Evolutionary conservation across 768 basidiomycete species (phyloP), one percentile per base, ranked within the genome.

Genomic region (Termitomyces sp.): DNA sequence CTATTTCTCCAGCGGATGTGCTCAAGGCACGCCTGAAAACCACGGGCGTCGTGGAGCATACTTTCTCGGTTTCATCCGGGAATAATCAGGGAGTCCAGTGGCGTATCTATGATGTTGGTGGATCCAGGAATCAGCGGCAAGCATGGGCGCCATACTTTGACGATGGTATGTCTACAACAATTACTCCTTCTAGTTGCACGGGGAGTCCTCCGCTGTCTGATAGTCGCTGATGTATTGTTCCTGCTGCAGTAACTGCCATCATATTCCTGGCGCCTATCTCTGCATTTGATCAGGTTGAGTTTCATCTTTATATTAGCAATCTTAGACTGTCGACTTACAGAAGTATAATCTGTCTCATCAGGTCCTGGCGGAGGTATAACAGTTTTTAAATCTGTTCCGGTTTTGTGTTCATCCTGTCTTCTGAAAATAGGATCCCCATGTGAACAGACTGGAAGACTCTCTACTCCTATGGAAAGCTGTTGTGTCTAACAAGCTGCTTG

Each of bases 111-210:
- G 91, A 93, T 67, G 91, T 93, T 16, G 91, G 91, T 55, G 91
- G 91, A 22, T 81, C 90, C 32, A 81, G 86, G 57, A 87, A 86
- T 67, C 90, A 92, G 71, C 83, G 92, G 54, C 86, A 89, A 60
- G 89, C 90, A 1, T 94, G 91, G 91, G 89, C 89, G 13, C 91
- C 92, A 5, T 94, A 91, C 71, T 93, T 94, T 62, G 88, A 92
- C 64, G 87, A 91, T 69, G 88, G 90, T 91, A 63, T 65, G 80
- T 48, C 50, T 49, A 48, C 26, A 47, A n/a, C 24, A 18, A n/a
- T 26, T 45, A 48, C 32, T 22, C 13, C 30, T 55, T n/a, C 16
- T 30, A 16, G 16, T 34, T 36, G 43, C 16, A 27, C 27, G 18
- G n/a, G 44, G 16, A 18, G 2, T 39, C 48, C 36, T 27, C 45